phyloP scores from a whole-genome alignment of 371 early-diverging fungal genomes.

The Apophysomyces ossiformis region DNA sequence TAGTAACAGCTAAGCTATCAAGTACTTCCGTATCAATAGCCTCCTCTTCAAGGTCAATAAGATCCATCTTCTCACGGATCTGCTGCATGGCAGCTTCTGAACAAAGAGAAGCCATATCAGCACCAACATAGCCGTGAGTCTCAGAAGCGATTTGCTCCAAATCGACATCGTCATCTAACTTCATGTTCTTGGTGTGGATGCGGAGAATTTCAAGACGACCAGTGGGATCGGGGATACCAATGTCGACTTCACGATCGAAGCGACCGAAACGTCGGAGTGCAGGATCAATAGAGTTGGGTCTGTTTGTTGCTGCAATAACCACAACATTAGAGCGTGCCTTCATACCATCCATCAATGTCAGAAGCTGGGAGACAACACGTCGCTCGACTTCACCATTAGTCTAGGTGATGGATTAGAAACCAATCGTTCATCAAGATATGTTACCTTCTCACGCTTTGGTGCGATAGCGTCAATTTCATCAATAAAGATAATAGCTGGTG shows the following conservation, averaged over 20 bases:
- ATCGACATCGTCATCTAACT: slow-evolving; percentile 97
- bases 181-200: slow-evolving; percentile 99
- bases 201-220: slow-evolving; percentile 99
- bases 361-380: slow-evolving; percentile 98
- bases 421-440: not conserved
- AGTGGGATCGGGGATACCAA: slow-evolving; percentile 99
- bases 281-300: slow-evolving; percentile 99
- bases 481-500: slow-evolving; percentile 99
- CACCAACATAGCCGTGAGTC: slow-evolving; percentile 99
- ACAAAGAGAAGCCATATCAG: slow-evolving; percentile 99
- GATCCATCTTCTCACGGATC: slow-evolving; percentile 98
- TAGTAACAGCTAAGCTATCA: slow-evolving; percentile 97
- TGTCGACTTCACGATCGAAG: slow-evolving; percentile 99
- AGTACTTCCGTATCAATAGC: slow-evolving; percentile 98
- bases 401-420: slow-evolving; percentile 35
- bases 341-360: slow-evolving; percentile 99
- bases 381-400: slow-evolving; percentile 99
- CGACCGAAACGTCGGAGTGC: slow-evolving; percentile 99
- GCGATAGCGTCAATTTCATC: slow-evolving; percentile 99
- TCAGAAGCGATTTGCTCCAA: slow-evolving; percentile 98
- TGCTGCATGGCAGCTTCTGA: slow-evolving; percentile 99
- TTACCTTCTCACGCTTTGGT: slow-evolving; percentile 99
- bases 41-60: slow-evolving; percentile 99
- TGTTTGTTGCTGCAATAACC: slow-evolving; percentile 99
- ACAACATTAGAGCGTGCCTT: slow-evolving; percentile 98